These are phyloP conservation scores for Botrytis porri DNA, from an alignment of 2,329 filamentous ascomycete genomes.

Conservation along the genomic window DNA sequence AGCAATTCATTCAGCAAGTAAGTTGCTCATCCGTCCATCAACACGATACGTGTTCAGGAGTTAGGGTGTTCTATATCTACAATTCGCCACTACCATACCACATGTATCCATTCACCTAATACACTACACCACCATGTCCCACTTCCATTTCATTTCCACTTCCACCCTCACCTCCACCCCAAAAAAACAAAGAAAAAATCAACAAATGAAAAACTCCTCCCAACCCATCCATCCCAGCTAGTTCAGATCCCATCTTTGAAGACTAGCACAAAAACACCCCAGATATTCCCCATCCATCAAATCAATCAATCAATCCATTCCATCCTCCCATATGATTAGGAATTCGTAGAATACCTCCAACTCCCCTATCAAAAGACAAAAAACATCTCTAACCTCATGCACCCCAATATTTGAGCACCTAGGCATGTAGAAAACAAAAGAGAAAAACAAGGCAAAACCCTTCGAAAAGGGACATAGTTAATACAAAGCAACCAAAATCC, in stretches of 20 bases:
- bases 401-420: conserved; percentile 1
- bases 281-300: conserved; percentile 3
- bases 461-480: conserved; percentile 8
- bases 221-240: conserved; percentile 2
- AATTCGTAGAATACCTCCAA: not conserved
- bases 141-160: not conserved
- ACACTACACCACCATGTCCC: not conserved
- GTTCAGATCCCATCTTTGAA: not conserved
- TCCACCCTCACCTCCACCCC: not conserved
- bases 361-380: conserved; percentile 10
- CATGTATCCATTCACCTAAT: not conserved
- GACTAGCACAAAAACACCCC: conserved; percentile 1
- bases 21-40: not conserved
- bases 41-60: not conserved
- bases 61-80: not conserved
- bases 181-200: not conserved
- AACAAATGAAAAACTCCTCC: conserved; percentile 4
- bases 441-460: not conserved
- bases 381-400: conserved; percentile 14
- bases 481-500: conserved; percentile 22
- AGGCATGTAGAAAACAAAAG: conserved; percentile 11
- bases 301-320: conserved; percentile 10
- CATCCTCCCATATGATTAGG: not conserved
- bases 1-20: conserved; percentile 7
- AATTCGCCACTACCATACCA: not conserved